These are phyloP conservation scores for Rheum nobile DNA, from an alignment of 148 eudicot species.

Conservation along the genomic window DNA sequence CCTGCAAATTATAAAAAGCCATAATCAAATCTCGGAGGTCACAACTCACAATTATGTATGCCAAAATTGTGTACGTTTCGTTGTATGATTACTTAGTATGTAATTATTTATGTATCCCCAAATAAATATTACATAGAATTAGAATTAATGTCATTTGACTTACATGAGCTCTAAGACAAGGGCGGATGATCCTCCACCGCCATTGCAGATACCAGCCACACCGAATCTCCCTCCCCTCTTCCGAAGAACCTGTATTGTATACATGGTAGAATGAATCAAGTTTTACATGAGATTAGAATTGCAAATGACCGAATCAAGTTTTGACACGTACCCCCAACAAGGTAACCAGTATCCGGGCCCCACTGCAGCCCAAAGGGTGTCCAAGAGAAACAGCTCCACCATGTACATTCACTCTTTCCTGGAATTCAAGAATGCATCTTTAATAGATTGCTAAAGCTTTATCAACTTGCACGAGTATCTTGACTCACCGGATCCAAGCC, in stretches of 20 bases:
- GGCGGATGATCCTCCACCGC: conserved; percentile 98
- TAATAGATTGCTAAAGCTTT: neutral
- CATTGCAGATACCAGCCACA: conserved; percentile 90
- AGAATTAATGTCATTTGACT: conserved; percentile 7
- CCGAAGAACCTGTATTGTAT: conserved; percentile 79
- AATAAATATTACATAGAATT: neutral
- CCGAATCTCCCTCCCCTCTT: conserved; percentile 68
- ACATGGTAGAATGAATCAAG: too few relatives aligned
- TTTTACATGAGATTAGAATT: neutral
- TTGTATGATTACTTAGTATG: neutral
- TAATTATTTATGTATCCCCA: neutral
- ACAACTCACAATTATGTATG: neutral
- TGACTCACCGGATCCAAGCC: conserved; percentile 72
- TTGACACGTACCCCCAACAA: conserved; percentile 57
- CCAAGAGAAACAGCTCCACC: conserved; percentile 99
- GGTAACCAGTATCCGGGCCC: conserved; percentile 88
- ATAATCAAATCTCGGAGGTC: neutral
- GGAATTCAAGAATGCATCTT: conserved; percentile 7
- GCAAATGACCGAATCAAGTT: neutral
- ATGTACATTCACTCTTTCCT: conserved; percentile 78
- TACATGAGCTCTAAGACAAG: conserved; percentile 83
- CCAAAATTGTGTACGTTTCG: too few relatives aligned
- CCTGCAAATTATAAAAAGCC: neutral
- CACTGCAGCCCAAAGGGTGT: conserved; percentile 97
- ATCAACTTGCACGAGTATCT: too few relatives aligned